Evolutionary conservation across 2,329 filamentous ascomycete genomes (phyloP).

Genomic region (Paramyrothecium roridum): DNA sequence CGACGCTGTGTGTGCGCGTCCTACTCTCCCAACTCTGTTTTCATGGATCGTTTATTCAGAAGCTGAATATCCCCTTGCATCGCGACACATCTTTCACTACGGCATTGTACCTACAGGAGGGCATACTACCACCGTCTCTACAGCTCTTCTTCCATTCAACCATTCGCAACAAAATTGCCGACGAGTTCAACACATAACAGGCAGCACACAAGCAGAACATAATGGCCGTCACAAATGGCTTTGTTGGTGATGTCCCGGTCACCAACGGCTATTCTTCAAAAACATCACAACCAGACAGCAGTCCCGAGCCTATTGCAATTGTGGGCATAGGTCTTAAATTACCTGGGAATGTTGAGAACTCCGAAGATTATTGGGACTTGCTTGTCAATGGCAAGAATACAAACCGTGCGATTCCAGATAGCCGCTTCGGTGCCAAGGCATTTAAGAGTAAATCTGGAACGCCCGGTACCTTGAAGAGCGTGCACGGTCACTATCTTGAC

Average conservation of each 20-base stretch:
- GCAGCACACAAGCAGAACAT: not conserved
- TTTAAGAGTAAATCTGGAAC: constrained; percentile 11
- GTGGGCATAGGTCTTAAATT: constrained; percentile 28
- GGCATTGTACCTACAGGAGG: not conserved
- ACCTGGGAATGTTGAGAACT: constrained; percentile 21
- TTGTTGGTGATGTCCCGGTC: not conserved
- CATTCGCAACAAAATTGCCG: not conserved
- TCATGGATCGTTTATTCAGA: not conserved
- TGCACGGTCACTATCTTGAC: constrained; percentile 23
- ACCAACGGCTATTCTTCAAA: not conserved
- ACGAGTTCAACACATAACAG: not conserved
- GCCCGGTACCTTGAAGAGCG: constrained; percentile 6
- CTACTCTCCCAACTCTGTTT: not conserved
- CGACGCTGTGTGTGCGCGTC: not conserved
- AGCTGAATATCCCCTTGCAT: not conserved
- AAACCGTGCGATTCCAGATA: constrained; percentile 17
- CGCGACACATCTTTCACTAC: not conserved
- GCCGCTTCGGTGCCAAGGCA: constrained; percentile 20
- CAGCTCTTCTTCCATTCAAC: not conserved
- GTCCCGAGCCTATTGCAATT: constrained; percentile 23
- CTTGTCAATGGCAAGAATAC: constrained; percentile 21
- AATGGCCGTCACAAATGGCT: not conserved
- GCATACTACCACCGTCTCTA: not conserved
- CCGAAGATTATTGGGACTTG: constrained; percentile 25
- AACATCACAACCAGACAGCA: constrained; percentile 1